Conservation (phyloP, 225 moss, liverwort and hornwort species). For the Bryoerythrophyllum caledonicum region DNA sequence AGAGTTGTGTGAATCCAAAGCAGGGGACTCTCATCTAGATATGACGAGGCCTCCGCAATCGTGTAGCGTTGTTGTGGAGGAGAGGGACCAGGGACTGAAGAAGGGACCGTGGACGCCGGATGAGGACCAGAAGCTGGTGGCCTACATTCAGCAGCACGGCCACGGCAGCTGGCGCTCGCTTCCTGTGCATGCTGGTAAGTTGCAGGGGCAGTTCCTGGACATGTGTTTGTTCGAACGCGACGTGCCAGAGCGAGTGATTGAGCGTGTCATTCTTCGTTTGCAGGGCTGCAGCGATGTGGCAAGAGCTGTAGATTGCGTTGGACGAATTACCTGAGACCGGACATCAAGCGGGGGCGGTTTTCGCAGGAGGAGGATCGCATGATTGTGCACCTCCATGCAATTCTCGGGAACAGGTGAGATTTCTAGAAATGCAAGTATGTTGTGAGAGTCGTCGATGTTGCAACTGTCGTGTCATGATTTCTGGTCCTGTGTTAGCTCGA, state of each 20-base stretch:
- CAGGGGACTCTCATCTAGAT: not conserved
- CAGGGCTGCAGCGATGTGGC: conserved; percentile 58
- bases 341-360: conserved; percentile 55
- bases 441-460: too few species aligned
- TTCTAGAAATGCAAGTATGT: too few species aligned
- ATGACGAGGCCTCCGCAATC: conserved; percentile 49
- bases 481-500: not conserved
- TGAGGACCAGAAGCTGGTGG: conserved; percentile 55
- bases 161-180: conserved; percentile 62
- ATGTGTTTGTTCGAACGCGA: not conserved
- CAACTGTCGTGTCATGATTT: not conserved
- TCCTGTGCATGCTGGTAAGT: conserved; percentile 46
- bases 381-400: conserved; percentile 54
- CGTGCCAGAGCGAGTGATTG: not conserved
- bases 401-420: conserved; percentile 50
- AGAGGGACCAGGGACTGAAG: conserved; percentile 44
- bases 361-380: conserved; percentile 50
- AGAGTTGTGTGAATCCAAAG: not conserved
- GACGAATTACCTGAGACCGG: conserved; percentile 57
- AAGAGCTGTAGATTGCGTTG: conserved; percentile 61
- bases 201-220: too few species aligned
- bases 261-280: not conserved
- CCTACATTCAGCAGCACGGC: conserved; percentile 40
- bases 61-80: not conserved
- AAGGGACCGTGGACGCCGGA: conserved; percentile 64